Conservation (phyloP, 2,329 filamentous ascomycete species). For the Alternaria atra region DNA sequence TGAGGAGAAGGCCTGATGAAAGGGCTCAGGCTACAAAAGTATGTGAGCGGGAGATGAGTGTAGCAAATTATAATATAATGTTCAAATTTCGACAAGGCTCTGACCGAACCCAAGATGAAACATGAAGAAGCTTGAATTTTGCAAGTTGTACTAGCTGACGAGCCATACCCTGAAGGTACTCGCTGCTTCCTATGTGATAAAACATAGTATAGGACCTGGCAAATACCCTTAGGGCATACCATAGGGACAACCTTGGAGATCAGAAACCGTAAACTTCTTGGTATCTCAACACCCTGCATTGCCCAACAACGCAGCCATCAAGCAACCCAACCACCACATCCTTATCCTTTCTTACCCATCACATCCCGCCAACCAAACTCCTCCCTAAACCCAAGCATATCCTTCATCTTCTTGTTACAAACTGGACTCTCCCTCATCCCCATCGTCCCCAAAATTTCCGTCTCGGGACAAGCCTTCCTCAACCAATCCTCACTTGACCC, state of each 20-base stretch:
- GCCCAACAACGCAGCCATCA: not conserved
- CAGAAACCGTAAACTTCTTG: not conserved
- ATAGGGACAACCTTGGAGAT: not conserved
- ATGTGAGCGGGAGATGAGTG: not conserved
- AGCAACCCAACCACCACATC: not conserved
- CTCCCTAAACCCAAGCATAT: conserved; percentile 66
- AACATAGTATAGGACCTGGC: too few relatives aligned
- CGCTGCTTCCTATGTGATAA: not conserved
- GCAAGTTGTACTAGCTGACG: too few relatives aligned
- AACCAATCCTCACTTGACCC: conserved; percentile 59
- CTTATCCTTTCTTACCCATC: not conserved
- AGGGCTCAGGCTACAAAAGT: not conserved
- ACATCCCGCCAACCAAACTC: conserved; percentile 61
- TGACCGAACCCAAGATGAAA: too few relatives aligned
- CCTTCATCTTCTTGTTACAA: conserved; percentile 66
- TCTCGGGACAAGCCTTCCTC: conserved; percentile 57
- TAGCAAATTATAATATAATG: not conserved
- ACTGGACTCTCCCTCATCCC: conserved; percentile 65
- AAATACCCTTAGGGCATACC: not conserved
- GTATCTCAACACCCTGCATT: not conserved
- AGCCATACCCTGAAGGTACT: not conserved
- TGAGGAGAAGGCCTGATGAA: conserved; percentile 8
- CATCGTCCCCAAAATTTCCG: conserved; percentile 62
- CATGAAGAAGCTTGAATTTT: not conserved
- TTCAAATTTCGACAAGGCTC: not conserved